Evolutionary conservation across 202 grass and related monocot genomes (phyloP).

Genomic region (Elaeis oleifera): DNA sequence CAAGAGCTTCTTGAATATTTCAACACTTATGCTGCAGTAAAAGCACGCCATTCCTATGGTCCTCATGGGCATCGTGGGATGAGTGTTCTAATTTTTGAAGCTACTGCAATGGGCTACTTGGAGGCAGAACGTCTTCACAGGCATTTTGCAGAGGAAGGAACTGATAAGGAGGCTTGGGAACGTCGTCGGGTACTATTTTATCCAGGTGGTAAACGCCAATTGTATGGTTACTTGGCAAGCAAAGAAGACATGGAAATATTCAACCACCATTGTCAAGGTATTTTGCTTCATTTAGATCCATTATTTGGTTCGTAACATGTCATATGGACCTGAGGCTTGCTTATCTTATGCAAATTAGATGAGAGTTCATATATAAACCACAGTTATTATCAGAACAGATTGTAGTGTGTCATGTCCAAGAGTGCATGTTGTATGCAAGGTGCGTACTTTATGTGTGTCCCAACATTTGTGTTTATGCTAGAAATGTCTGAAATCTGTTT

Average conservation of each 20-base stretch:
- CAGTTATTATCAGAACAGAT: no score
- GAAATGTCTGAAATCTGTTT: no score
- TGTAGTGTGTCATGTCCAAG: no score
- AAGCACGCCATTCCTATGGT: slow-evolving; percentile 83
- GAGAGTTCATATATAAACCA: no score
- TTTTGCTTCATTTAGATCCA: slow-evolving; percentile 3
- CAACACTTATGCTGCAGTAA: slow-evolving; percentile 51
- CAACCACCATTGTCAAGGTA: slow-evolving; percentile 78
- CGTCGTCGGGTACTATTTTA: slow-evolving; percentile 26
- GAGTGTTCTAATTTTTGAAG: slow-evolving; percentile 86
- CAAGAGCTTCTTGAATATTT: slow-evolving; percentile 95
- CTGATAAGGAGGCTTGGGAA: slow-evolving; percentile 64
- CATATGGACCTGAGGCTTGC: no score
- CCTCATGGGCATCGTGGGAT: slow-evolving; percentile 80
- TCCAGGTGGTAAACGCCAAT: slow-evolving; percentile 69
- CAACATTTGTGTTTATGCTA: no score
- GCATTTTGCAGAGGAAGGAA: slow-evolving; percentile 69
- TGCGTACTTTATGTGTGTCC: no score
- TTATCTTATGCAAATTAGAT: no score
- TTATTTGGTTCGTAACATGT: no score
- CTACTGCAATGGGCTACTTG: slow-evolving; percentile 66
- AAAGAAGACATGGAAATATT: slow-evolving; percentile 82
- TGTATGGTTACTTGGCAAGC: slow-evolving; percentile 71
- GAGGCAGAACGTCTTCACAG: slow-evolving; percentile 76
- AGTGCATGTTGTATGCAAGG: no score